Conservation (phyloP, 2,329 filamentous ascomycete species). For the Diaporthe vexans region DNA sequence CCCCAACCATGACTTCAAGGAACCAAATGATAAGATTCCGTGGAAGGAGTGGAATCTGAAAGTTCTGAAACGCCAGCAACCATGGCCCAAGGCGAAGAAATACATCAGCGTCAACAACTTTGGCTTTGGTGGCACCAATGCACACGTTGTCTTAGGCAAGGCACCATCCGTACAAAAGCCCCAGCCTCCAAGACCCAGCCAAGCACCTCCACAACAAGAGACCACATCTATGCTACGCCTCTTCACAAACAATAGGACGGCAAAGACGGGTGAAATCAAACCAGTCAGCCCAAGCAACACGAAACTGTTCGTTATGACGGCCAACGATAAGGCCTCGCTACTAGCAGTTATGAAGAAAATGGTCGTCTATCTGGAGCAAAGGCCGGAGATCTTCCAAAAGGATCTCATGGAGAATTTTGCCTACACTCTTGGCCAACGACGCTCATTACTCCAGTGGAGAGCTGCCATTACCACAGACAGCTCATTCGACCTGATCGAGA, state of each 20-base stretch:
- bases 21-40: slow-evolving; percentile 63
- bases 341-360: slow-evolving; percentile 55
- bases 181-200: slow-evolving; percentile 43
- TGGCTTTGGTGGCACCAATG: slow-evolving; percentile 62
- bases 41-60: slow-evolving; percentile 65
- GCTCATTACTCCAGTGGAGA: slow-evolving; percentile 45
- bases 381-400: slow-evolving; percentile 59
- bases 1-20: slow-evolving; percentile 65
- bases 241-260: not conserved
- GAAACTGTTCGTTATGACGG: slow-evolving; percentile 60
- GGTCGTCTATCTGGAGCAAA: slow-evolving; percentile 58
- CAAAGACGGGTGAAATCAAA: slow-evolving; percentile 45
- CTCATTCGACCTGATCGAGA: slow-evolving; percentile 60
- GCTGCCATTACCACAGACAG: slow-evolving; percentile 59
- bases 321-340: slow-evolving; percentile 56
- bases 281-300: slow-evolving; percentile 35
- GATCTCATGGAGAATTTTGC: slow-evolving; percentile 61
- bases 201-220: slow-evolving; percentile 41
- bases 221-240: slow-evolving; percentile 46
- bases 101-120: slow-evolving; percentile 66
- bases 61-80: slow-evolving; percentile 58
- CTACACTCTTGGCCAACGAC: slow-evolving; percentile 57
- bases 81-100: slow-evolving; percentile 63
- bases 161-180: slow-evolving; percentile 53
- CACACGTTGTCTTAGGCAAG: slow-evolving; percentile 57